phyloP scores from a whole-genome alignment of 192 early-diverging fungal species.

The Umbelopsis sp. region DNA sequence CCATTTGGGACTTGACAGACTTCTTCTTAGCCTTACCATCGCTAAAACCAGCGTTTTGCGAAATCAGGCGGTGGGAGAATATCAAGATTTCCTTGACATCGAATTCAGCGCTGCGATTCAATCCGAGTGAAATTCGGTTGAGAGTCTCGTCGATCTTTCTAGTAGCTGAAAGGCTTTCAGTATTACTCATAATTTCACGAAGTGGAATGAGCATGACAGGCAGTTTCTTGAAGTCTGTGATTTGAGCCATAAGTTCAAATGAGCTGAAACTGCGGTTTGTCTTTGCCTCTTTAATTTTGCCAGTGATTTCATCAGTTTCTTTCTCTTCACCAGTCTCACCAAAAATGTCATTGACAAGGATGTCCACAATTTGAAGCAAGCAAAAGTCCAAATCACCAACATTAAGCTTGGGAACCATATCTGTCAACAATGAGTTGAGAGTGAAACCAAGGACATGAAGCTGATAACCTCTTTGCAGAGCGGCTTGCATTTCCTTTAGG shows the following conservation, averaged over 20 bases:
- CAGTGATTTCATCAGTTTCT: constrained; percentile 85
- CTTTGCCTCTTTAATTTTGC: constrained; percentile 91
- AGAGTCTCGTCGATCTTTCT: constrained; percentile 82
- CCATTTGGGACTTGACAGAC: constrained; percentile 54
- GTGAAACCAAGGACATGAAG: constrained; percentile 96
- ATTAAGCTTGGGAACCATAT: constrained; percentile 56
- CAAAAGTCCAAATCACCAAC: constrained; percentile 83
- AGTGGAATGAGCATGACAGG: constrained; percentile 77
- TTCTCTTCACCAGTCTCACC: constrained; percentile 87
- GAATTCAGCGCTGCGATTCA: constrained; percentile 76
- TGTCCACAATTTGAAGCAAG: constrained; percentile 64
- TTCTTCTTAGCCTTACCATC: constrained; percentile 60
- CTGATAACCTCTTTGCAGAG: constrained; percentile 84
- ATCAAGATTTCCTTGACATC: constrained; percentile 68
- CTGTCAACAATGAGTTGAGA: constrained; percentile 78
- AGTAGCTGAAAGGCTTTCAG: constrained; percentile 75
- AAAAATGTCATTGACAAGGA: constrained; percentile 92
- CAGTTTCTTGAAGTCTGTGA: constrained; percentile 70
- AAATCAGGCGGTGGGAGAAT: constrained; percentile 85
- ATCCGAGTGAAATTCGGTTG: constrained; percentile 69
- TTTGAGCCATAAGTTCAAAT: constrained; percentile 79
- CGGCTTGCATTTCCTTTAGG: constrained; percentile 78
- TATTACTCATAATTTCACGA: constrained; percentile 85
- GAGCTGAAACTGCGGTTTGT: constrained; percentile 82
- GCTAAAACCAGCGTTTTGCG: constrained; percentile 79